Conservation (phyloP, 345 rosid species). For the Camelina hispida region DNA sequence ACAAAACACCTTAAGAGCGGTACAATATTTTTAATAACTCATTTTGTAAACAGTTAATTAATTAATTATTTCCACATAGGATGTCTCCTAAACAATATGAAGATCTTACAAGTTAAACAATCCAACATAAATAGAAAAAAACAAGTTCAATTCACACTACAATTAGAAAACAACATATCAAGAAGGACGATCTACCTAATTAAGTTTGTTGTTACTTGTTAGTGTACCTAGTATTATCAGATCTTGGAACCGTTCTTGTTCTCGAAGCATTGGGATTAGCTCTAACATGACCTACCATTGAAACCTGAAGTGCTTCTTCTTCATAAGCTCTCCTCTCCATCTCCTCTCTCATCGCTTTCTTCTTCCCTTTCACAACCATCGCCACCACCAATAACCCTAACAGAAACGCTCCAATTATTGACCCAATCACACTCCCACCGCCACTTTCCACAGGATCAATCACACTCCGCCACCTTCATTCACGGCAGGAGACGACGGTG, state of each 20-base stretch:
- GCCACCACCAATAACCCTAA: constrained; percentile 48
- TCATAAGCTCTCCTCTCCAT: constrained; percentile 49
- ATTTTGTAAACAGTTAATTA: too few species aligned
- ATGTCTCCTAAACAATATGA: constrained; percentile 6
- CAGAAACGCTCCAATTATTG: constrained; percentile 42
- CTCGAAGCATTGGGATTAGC: constrained; percentile 45
- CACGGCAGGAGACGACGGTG: constrained; percentile 20
- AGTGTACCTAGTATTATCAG: constrained; percentile 38
- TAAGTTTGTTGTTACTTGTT: constrained; percentile 29
- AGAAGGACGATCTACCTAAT: constrained; percentile 13
- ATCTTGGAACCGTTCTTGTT: constrained; percentile 40
- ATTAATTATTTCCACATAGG: background rate
- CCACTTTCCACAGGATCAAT: constrained; percentile 48
- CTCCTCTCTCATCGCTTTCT: constrained; percentile 49
- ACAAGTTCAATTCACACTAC: constrained; percentile 2
- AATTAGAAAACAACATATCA: background rate
- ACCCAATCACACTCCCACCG: constrained; percentile 46
- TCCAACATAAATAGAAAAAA: background rate
- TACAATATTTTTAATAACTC: too few species aligned
- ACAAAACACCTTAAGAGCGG: too few species aligned
- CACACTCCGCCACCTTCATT: constrained; percentile 22
- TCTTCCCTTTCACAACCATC: constrained; percentile 49
- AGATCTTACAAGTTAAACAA: constrained; percentile 26
- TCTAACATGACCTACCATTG: constrained; percentile 52
- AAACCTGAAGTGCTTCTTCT: constrained; percentile 51